These are phyloP conservation scores for Nissolia schottii DNA, from an alignment of 306 rosid species.

Conservation along the genomic window DNA sequence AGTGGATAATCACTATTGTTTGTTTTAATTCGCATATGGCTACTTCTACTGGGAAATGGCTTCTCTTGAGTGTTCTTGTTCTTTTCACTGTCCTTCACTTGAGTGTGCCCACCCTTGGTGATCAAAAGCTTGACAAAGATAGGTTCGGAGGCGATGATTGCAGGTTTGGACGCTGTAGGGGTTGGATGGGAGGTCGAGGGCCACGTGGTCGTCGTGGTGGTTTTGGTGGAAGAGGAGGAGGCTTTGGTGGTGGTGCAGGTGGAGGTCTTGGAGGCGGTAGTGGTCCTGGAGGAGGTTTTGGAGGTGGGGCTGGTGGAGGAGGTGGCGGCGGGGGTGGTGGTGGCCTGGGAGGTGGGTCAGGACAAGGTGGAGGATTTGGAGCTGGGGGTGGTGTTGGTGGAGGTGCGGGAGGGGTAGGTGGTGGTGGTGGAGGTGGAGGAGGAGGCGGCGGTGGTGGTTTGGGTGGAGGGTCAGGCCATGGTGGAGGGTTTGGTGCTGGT, in stretches of 20 bases:
- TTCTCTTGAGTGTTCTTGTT: constrained; percentile 30
- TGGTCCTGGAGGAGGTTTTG: constrained; percentile 27
- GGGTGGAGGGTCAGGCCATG: constrained; percentile 51
- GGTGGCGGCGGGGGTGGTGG: constrained; percentile 50
- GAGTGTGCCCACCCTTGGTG: constrained; percentile 45
- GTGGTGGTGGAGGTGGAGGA: constrained; percentile 23
- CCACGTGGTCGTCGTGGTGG: constrained; percentile 22
- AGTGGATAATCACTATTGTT: not conserved
- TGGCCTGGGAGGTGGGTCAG: constrained; percentile 33
- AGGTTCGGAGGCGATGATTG: constrained; percentile 51
- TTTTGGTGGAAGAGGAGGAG: constrained; percentile 25
- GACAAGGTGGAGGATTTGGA: constrained; percentile 39
- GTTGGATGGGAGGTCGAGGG: constrained; percentile 46
- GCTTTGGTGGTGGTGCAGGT: constrained; percentile 20
- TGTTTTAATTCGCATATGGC: constrained; percentile 37
- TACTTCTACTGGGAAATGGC: constrained; percentile 42
- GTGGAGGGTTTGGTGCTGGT: constrained; percentile 47
- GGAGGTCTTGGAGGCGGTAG: constrained; percentile 13
- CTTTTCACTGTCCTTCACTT: constrained; percentile 54
- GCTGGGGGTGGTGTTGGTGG: constrained; percentile 37
- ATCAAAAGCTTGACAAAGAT: constrained; percentile 40
- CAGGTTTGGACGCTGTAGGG: constrained; percentile 42
- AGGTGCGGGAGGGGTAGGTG: constrained; percentile 8
- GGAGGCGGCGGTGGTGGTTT: constrained; percentile 29
- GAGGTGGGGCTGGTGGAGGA: constrained; percentile 24